Evolutionary conservation across 768 basidiomycete genomes (phyloP).

Genomic region (Kockovaella imperatae): DNA sequence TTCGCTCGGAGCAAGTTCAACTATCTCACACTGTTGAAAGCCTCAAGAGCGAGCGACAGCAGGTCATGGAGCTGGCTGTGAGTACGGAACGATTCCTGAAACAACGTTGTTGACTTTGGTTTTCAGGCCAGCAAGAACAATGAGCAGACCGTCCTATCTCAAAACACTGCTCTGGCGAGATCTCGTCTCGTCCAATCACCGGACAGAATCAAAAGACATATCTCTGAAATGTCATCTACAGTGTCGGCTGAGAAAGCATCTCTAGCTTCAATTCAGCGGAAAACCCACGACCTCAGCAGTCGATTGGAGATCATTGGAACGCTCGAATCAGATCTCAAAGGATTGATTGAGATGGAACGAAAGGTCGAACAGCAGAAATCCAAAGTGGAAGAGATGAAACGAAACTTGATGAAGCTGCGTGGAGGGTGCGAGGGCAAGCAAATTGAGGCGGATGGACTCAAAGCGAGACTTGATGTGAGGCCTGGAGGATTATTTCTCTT

Average conservation of each 20-base stretch:
- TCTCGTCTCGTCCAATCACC: conserved; percentile 83
- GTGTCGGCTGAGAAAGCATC: conserved; percentile 64
- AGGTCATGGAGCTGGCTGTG: conserved; percentile 59
- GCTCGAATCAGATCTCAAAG: conserved; percentile 56
- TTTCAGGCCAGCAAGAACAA: conserved; percentile 54
- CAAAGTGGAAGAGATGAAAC: conserved; percentile 50
- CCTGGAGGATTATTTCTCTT: neutral
- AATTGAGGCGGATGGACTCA: conserved; percentile 65
- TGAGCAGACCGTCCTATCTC: conserved; percentile 56
- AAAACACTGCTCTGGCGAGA: conserved; percentile 58
- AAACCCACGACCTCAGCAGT: conserved; percentile 66
- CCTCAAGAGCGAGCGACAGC: conserved; percentile 64
- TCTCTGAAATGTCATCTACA: conserved; percentile 62
- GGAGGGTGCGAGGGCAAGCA: conserved; percentile 59
- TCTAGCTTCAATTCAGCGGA: conserved; percentile 60
- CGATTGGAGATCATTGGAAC: conserved; percentile 63
- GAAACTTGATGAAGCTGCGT: conserved; percentile 61
- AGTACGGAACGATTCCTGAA: conserved; percentile 9
- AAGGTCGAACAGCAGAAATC: conserved; percentile 20
- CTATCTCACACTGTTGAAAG: conserved; percentile 56
- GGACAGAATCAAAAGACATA: conserved; percentile 76
- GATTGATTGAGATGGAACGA: conserved; percentile 33
- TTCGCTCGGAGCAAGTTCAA: conserved; percentile 56
- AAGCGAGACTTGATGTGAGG: conserved; percentile 60
- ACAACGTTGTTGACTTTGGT: neutral